Evolutionary conservation across 116 monocot species (phyloP).

Genomic region (Zostera marina): DNA sequence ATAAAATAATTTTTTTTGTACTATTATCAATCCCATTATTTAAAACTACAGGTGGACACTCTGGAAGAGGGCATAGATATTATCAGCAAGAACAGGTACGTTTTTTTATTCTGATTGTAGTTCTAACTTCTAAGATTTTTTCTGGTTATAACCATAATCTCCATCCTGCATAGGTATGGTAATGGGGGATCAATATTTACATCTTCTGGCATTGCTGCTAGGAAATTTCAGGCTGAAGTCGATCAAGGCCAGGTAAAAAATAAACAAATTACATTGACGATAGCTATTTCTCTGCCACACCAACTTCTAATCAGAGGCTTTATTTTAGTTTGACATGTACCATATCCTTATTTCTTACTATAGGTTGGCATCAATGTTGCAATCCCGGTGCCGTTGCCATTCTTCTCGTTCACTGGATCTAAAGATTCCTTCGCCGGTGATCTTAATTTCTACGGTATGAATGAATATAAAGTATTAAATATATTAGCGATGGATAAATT

Average conservation of each 20-base stretch:
- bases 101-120: not conserved
- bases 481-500: not conserved
- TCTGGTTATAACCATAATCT: not conserved
- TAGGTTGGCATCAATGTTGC: slow-evolving; percentile 98
- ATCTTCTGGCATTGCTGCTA: slow-evolving; percentile 77
- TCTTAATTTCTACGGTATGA: slow-evolving; percentile 81
- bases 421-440: slow-evolving; percentile 99
- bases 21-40: not conserved
- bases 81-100: slow-evolving; percentile 83
- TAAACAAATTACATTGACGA: not conserved
- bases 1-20: not conserved
- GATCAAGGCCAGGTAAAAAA: slow-evolving; percentile 83
- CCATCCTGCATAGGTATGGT: slow-evolving; percentile 42
- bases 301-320: not conserved
- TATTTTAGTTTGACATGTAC: not conserved
- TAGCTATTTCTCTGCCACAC: not conserved
- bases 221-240: slow-evolving; percentile 90
- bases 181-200: slow-evolving; percentile 99
- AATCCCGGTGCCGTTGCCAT: slow-evolving; percentile 90
- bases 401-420: slow-evolving; percentile 93
- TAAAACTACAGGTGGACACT: slow-evolving; percentile 50
- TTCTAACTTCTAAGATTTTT: not conserved
- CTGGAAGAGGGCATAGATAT: slow-evolving; percentile 77
- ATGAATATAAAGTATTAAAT: not conserved
- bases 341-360: not conserved